Percentiles rank a stretch among this genome's conserved stretches.
Evolutionary conservation across 495 filamentous ascomycete genomes (phyloP).

Genomic region (Xylaria sp.): DNA sequence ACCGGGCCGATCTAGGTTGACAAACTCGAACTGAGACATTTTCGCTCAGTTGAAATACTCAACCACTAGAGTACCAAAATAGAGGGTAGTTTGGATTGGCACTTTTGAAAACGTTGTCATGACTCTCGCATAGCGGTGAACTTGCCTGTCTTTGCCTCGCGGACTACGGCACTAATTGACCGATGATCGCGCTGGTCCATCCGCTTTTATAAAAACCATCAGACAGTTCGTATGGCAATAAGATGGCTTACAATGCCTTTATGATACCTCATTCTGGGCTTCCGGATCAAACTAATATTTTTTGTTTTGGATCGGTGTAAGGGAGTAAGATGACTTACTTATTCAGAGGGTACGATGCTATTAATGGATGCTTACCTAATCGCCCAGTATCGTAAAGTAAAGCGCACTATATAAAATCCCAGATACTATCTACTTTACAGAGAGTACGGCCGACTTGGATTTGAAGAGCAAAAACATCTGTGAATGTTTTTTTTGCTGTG

Average conservation of each 20-base stretch:
- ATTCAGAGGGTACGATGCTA: background rate
- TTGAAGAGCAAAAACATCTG: too few species aligned
- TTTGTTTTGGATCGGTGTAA: background rate
- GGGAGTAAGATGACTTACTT: background rate
- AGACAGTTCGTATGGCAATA: background rate
- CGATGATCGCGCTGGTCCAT: background rate
- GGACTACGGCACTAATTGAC: background rate
- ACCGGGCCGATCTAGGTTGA: conserved; percentile 34
- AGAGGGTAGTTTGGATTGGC: too few species aligned
- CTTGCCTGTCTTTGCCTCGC: background rate
- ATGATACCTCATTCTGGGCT: background rate
- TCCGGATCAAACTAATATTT: too few species aligned
- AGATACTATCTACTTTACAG: too few species aligned
- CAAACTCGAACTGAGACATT: conserved; percentile 40
- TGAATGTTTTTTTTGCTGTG: too few species aligned
- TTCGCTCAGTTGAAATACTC: background rate
- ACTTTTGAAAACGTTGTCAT: too few species aligned
- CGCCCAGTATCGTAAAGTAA: background rate
- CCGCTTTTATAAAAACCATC: background rate
- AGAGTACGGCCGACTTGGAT: too few species aligned
- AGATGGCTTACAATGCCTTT: background rate
- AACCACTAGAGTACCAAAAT: background rate
- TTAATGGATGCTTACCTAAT: conserved; percentile 7
- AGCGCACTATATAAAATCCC: too few species aligned
- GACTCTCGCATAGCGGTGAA: background rate